Base-by-base conservation (phyloP, 2,329 filamentous ascomycete species). In the Apiospora hydei region DNA sequence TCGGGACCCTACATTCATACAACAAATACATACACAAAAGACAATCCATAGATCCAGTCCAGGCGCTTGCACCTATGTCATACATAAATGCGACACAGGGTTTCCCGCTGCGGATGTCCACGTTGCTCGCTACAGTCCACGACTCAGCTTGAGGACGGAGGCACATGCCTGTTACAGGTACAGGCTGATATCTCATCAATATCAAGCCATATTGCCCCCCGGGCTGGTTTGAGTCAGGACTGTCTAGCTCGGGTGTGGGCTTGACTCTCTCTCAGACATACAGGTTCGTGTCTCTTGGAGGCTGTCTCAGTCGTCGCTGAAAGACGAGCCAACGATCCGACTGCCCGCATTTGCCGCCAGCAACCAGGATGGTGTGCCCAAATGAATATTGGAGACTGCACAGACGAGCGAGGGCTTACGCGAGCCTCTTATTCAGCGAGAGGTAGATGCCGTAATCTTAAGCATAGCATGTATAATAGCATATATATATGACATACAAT, bases 101-200 rank as follows among this genome's bases (percentile, higher is more conserved):
- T 41, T 14, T n/a, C 34, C 57, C 57, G 18, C 34, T 30, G 14
- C 53, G 30, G 53, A 64, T 61, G 53, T n/a, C 53, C 53, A 61
- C 53, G 53, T n/a, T 61, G 53, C 16, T 30, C 30, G 53, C 30
- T 61, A n/a, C 53, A n/a, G 30, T n/a, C 57, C 21, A 41, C 10
- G 57, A 64, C 30, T 64, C 57, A 64, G 30, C 21, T 64, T 41
- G 57, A 64, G 18, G 16, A 64, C 30, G 57, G 34, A 64, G 30
- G 34, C 57, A 41, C 34, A 64, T 64, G 57, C 34, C 57, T 64
- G 57, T 64, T n/a, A 64, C 57, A 64, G 57, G 57, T 41, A 64
- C 41, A 41, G 57, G n/a, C 13, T 64, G 57, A 64, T 41, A 34
- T 38, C 18, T 64, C 34, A 38, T 64, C 34, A 38, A n/a, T 64